A percentile compares a stretch with the other conserved stretches of the same genome.
phyloP scores from a whole-genome alignment of 352 stramenopile genomes.

The Globisporangium parvum region DNA sequence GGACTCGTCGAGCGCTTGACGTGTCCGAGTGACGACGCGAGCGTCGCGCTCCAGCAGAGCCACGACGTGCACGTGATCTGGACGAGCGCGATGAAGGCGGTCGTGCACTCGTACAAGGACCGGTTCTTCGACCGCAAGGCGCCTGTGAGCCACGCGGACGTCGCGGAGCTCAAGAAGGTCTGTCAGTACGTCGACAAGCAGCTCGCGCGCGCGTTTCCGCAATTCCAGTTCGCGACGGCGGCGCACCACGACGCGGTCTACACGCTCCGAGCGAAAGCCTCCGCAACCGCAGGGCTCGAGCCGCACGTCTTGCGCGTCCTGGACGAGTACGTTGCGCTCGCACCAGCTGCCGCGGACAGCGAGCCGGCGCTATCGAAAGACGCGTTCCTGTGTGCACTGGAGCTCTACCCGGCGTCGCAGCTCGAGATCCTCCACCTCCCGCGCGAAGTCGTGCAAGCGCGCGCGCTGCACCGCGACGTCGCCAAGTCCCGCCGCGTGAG shows the following conservation, averaged over 20 bases:
- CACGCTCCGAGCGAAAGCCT: constrained; percentile 52
- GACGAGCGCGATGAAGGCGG: constrained; percentile 52
- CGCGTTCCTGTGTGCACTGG: constrained; percentile 38
- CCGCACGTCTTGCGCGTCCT: constrained; percentile 40
- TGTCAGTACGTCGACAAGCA: constrained; percentile 54
- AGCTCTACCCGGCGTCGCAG: constrained; percentile 52
- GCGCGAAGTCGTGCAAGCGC: constrained; percentile 28
- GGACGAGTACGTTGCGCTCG: constrained; percentile 47
- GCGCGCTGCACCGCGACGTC: constrained; percentile 32
- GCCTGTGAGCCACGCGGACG: constrained; percentile 25
- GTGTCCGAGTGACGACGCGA: neutral
- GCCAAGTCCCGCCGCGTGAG: constrained; percentile 33
- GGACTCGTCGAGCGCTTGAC: constrained; percentile 32
- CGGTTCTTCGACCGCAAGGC: constrained; percentile 43
- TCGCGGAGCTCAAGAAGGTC: constrained; percentile 51
- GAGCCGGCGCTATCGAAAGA: constrained; percentile 19
- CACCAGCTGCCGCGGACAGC: constrained; percentile 5
- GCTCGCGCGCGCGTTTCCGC: constrained; percentile 46
- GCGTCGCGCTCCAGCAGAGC: constrained; percentile 14
- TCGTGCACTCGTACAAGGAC: constrained; percentile 56
- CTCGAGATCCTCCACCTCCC: constrained; percentile 48
- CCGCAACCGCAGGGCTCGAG: constrained; percentile 43
- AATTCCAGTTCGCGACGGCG: constrained; percentile 31
- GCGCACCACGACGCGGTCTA: constrained; percentile 53
- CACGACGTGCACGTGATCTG: constrained; percentile 40